Conservation (phyloP, 352 stramenopile species). For the Phytophthora agathidicida region DNA sequence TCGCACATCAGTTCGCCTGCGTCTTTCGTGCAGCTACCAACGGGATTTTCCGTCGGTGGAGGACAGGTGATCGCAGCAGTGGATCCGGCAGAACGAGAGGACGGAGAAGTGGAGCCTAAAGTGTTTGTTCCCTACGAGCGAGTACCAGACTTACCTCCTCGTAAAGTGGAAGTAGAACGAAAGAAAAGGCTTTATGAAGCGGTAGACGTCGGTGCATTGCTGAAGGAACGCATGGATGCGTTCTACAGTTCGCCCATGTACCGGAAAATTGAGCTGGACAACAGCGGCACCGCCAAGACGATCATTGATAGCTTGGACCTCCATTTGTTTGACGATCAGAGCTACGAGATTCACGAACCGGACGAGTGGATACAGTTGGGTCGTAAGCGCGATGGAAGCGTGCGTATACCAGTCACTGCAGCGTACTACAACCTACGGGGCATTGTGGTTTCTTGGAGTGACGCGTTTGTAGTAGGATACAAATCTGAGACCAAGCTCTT, state of each 20-base stretch:
- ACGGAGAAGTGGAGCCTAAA: constrained; percentile 73
- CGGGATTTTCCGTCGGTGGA: constrained; percentile 56
- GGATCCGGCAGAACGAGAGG: constrained; percentile 47
- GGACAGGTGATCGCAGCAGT: constrained; percentile 46
- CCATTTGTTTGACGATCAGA: constrained; percentile 82
- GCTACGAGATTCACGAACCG: constrained; percentile 71
- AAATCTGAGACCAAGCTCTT: constrained; percentile 49
- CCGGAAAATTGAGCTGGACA: constrained; percentile 45
- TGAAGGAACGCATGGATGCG: constrained; percentile 48
- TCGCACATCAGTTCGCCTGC: constrained; percentile 45
- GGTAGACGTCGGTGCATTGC: constrained; percentile 46
- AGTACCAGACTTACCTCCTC: constrained; percentile 54
- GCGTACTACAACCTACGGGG: constrained; percentile 66
- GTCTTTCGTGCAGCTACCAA: constrained; percentile 42
- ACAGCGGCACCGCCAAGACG: constrained; percentile 52
- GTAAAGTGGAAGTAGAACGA: constrained; percentile 73
- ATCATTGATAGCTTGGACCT: constrained; percentile 70
- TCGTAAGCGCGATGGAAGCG: constrained; percentile 45
- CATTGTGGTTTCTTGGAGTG: constrained; percentile 65
- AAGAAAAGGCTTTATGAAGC: constrained; percentile 68
- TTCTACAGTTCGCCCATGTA: constrained; percentile 49
- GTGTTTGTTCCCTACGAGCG: constrained; percentile 75
- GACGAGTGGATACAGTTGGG: constrained; percentile 72
- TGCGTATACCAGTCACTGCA: constrained; percentile 76
- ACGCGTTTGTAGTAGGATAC: constrained; percentile 67